Evolutionary conservation across 345 rosid genomes (phyloP).

Genomic region (Melaleuca quinquenervia): DNA sequence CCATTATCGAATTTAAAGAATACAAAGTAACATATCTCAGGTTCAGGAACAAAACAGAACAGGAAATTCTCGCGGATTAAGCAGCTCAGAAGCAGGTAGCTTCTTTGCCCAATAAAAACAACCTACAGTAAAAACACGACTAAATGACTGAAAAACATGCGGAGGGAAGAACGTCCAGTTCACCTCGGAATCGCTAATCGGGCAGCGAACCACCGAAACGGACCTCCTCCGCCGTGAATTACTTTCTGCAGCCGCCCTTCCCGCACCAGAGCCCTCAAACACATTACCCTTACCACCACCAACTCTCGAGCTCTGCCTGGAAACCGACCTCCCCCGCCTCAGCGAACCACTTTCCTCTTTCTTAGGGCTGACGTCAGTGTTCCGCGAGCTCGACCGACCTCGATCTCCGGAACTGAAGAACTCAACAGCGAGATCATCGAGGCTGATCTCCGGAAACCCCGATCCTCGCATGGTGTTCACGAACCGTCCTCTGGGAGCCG

Average conservation of each 20-base stretch:
- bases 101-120: background rate
- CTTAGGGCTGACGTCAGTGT: slow-evolving; percentile 15
- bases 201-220: slow-evolving; percentile 54
- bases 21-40: background rate
- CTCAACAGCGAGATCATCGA: slow-evolving; percentile 71
- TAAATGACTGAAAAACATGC: background rate
- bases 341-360: slow-evolving; percentile 24
- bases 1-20: background rate
- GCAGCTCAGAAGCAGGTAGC: background rate
- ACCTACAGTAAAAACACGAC: background rate
- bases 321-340: slow-evolving; percentile 81
- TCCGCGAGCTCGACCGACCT: slow-evolving; percentile 35
- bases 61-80: background rate
- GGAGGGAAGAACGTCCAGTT: background rate
- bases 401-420: slow-evolving; percentile 44
- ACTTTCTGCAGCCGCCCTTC: slow-evolving; percentile 29
- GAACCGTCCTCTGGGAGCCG: slow-evolving; percentile 56
- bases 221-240: slow-evolving; percentile 61
- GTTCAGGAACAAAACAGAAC: background rate
- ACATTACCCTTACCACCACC: slow-evolving; percentile 16
- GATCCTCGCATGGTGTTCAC: slow-evolving; percentile 85
- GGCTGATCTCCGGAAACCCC: slow-evolving; percentile 68
- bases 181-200: slow-evolving; percentile 79
- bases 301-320: slow-evolving; percentile 42
- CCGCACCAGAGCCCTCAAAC: slow-evolving; percentile 17